phyloP scores from a whole-genome alignment of 2,329 filamentous ascomycete genomes.

The Neonectria coccinea region DNA sequence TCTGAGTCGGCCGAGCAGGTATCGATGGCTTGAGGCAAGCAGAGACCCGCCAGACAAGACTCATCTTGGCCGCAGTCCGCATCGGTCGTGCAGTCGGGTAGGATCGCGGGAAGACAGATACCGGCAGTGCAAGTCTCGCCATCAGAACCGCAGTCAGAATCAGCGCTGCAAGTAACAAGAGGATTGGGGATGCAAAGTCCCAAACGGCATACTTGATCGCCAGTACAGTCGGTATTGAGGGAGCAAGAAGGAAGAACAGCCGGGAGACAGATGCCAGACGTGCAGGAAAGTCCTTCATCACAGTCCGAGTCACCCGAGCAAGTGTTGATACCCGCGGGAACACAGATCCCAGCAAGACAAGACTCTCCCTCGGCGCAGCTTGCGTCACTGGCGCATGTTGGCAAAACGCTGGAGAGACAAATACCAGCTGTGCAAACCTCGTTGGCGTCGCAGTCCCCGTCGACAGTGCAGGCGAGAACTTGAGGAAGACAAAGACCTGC shows the following conservation, averaged over 20 bases:
- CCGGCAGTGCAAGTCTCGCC: constrained; percentile 9
- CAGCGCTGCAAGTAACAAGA: not conserved
- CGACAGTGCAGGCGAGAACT: constrained; percentile 1
- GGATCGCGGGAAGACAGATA: constrained; percentile 6
- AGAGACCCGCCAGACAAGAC: too few species aligned
- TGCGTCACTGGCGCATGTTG: not conserved
- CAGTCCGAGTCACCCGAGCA: not conserved
- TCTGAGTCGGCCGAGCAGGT: not conserved
- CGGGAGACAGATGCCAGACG: too few species aligned
- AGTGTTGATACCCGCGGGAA: not conserved
- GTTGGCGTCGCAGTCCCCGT: constrained; percentile 5
- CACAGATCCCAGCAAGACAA: constrained; percentile 3
- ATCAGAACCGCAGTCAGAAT: not conserved
- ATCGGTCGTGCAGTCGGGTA: not conserved
- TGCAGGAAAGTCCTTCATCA: not conserved
- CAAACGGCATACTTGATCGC: constrained; percentile 8
- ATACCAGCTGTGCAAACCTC: constrained; percentile 11
- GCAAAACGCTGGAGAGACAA: constrained; percentile 8
- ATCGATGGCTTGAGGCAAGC: too few species aligned
- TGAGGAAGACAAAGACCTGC: constrained; percentile 12
- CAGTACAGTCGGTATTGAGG: too few species aligned
- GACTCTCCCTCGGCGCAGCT: not conserved
- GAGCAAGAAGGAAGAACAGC: too few species aligned
- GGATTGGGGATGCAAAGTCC: constrained; percentile 9
- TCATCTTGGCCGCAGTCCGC: not conserved